Percentiles rank a stretch among this genome's conserved stretches.
phyloP scores from a whole-genome alignment of 805 yeast species.

The Candida maris region DNA sequence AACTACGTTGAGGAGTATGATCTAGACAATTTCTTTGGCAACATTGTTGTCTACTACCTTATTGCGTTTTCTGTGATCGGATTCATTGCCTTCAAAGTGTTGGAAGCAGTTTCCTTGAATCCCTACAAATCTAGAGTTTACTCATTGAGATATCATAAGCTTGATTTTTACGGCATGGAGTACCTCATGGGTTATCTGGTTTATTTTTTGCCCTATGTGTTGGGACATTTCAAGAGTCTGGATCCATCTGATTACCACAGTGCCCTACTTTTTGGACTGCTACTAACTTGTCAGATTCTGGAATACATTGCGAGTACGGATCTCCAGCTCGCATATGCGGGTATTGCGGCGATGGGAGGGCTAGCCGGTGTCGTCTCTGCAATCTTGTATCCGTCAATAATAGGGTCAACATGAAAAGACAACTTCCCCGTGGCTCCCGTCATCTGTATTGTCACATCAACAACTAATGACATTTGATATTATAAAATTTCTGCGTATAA shows the following conservation, averaged over 20 bases:
- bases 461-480: no score
- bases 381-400: conserved; percentile 26
- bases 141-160: conserved; percentile 9
- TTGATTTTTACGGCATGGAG: conserved; percentile 30
- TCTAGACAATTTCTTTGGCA: conserved; percentile 61
- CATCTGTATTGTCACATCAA: no score
- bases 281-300: conserved; percentile 41
- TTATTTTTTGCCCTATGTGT: conserved; percentile 55
- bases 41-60: conserved; percentile 53
- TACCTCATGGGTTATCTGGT: conserved; percentile 54
- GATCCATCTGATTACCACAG: conserved; percentile 48
- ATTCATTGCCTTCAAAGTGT: conserved; percentile 12
- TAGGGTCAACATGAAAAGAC: no score
- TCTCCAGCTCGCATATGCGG: conserved; percentile 9
- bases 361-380: conserved; percentile 20
- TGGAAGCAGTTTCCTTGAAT: conserved; percentile 16
- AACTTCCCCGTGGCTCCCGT: no score
- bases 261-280: conserved; percentile 45
- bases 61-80: conserved; percentile 35
- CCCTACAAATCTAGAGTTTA: conserved; percentile 13
- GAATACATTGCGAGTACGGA: conserved; percentile 37
- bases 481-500: conserved; percentile 1
- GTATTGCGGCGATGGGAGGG: conserved; percentile 1
- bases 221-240: conserved; percentile 33
- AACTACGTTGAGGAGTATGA: conserved; percentile 46